Evolutionary conservation across 129 eudicot genomes (phyloP), one percentile per base, ranked within the genome.

Genomic region (Pulicaria dysenterica): DNA sequence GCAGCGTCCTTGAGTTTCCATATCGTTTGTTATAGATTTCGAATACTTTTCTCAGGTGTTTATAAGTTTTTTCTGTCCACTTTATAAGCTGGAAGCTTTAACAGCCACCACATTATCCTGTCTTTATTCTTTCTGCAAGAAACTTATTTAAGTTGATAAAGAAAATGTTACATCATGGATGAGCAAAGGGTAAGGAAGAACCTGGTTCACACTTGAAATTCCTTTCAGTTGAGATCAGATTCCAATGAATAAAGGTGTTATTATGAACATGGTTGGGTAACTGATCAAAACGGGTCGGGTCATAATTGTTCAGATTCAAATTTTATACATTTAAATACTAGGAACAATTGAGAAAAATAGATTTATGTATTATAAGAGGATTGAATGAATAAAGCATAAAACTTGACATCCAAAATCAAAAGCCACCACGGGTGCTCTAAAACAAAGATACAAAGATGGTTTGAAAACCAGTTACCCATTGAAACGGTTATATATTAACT

Each of bases 1-100:
- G 85, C 91, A 90, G 44, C 67, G 64, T 46, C 34, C 58, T 70
- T 69, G 77, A 36, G 73, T 77, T 67, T 74, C 88, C 89, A 83
- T 87, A 9, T 67, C 60, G 10, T 36, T 0, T 43, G 57, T 55
- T 48, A 11, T 1, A 16, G 34, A 45, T 43, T 16, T 54, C 34
- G 51, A 10, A 14, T 45, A 16, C 3, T 3, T 48, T 44, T 56
- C 61, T 45, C 16, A 64, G 42, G 72, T 13, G 14, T 12, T 24
- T 58, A 31, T 11, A 41, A 44, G 39, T 42, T 15, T 38, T 42
- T 54, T 56, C 9, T 37, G 17, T 3, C 13, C 7, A 47, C 2
- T 73, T 68, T 77, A 73, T 84, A 84, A 51, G 46, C 83, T 53
- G 56, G 37, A 56, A 73, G 17, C 13, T 36, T 5, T 58, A 6